A percentile compares a stretch with the other conserved stretches of the same genome.
These are phyloP conservation scores for Penicillium sclerotigenum DNA, from an alignment of 2,329 filamentous ascomycete genomes.

Conservation along the genomic window DNA sequence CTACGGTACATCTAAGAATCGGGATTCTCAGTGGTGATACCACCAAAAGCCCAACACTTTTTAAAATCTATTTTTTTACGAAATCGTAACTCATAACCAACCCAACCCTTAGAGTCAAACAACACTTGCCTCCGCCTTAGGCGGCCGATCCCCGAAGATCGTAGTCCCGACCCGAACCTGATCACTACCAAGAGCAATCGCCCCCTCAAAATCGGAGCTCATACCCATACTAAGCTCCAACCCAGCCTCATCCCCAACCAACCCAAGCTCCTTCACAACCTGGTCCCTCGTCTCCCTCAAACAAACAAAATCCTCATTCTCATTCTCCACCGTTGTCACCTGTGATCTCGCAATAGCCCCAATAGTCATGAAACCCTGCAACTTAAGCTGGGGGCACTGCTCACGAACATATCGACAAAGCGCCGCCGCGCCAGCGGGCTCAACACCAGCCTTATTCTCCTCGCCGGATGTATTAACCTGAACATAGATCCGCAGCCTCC, in stretches of 20 bases:
- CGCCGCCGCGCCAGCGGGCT: slow-evolving; percentile 59
- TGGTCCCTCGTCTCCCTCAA: slow-evolving; percentile 68
- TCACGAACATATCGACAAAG: slow-evolving; percentile 69
- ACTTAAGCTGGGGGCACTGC: slow-evolving; percentile 67
- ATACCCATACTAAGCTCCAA: slow-evolving; percentile 97
- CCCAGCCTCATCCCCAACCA: slow-evolving; percentile 47
- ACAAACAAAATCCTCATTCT: slow-evolving; percentile 83
- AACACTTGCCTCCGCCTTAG: slow-evolving; percentile 74
- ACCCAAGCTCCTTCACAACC: slow-evolving; percentile 60
- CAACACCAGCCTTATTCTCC: slow-evolving; percentile 75
- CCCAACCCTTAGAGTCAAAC: slow-evolving; percentile 26
- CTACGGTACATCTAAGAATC: background rate
- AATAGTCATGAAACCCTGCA: slow-evolving; percentile 94
- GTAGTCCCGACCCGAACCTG: slow-evolving; percentile 92
- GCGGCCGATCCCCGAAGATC: slow-evolving; percentile 82
- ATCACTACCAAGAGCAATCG: slow-evolving; percentile 75
- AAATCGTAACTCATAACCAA: slow-evolving; percentile 18
- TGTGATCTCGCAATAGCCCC: slow-evolving; percentile 85
- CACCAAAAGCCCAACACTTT: background rate
- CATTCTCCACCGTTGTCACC: slow-evolving; percentile 68
- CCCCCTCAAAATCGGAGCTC: slow-evolving; percentile 93
- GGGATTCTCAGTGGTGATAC: background rate
- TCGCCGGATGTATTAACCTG: slow-evolving; percentile 96
- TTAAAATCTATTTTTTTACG: background rate
- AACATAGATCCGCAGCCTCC: slow-evolving; percentile 69